Evolutionary conservation across 257 asterid species (phyloP).

Genomic region (Salvia miltiorrhiza): DNA sequence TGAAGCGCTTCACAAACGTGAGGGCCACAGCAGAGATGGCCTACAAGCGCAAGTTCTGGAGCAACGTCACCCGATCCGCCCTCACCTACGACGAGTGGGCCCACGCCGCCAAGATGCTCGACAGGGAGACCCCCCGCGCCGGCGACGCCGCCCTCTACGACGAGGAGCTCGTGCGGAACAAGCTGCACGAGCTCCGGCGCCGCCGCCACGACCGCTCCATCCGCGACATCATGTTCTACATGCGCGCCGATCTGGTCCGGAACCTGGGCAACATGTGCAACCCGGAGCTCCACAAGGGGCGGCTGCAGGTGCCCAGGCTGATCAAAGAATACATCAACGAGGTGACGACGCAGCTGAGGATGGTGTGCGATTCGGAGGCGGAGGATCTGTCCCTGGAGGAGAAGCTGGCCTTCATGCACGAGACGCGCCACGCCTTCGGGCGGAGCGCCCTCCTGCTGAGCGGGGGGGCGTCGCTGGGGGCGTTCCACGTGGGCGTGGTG

Average conservation of each 20-base stretch:
- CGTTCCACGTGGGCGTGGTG: conserved; percentile 88
- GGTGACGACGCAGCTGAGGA: conserved; percentile 71
- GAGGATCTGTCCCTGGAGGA: conserved; percentile 84
- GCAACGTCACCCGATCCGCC: conserved; percentile 76
- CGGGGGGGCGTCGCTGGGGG: conserved; percentile 95
- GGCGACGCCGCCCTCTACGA: conserved; percentile 69
- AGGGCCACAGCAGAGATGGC: conserved; percentile 75
- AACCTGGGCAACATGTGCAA: conserved; percentile 94
- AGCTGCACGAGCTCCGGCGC: conserved; percentile 68
- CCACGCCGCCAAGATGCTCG: conserved; percentile 91
- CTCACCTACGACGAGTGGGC: conserved; percentile 95
- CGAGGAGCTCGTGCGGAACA: conserved; percentile 71
- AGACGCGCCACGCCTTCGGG: conserved; percentile 93
- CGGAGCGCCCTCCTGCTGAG: conserved; percentile 82
- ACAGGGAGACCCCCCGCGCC: conserved; percentile 50
- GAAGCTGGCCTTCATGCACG: conserved; percentile 90
- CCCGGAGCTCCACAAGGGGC: conserved; percentile 82
- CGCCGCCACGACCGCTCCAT: conserved; percentile 78
- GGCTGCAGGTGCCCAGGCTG: conserved; percentile 78
- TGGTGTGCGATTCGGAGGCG: conserved; percentile 77
- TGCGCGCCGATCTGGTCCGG: conserved; percentile 87
- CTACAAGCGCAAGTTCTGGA: conserved; percentile 82
- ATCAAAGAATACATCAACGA: conserved; percentile 87
- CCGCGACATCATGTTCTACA: conserved; percentile 74
- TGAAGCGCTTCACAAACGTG: conserved; percentile 68